Conservation (phyloP, 2,329 filamentous ascomycete species). For the Fusarium xyrophilum region DNA sequence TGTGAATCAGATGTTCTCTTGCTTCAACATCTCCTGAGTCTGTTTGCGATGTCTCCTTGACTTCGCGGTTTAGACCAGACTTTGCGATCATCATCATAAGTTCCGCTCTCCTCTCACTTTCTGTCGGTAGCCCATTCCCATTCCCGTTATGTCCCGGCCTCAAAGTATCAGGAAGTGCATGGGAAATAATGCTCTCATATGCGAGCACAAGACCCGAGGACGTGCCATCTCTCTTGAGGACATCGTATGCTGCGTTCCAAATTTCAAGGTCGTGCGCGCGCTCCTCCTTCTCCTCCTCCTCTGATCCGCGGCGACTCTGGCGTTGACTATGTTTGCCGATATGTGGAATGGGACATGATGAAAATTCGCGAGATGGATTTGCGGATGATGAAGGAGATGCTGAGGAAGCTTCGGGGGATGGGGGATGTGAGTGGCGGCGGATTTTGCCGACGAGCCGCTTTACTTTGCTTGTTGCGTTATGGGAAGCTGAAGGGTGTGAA, state of each 20-base stretch:
- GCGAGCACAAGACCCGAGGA: constrained; percentile 45
- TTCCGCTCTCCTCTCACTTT: constrained; percentile 40
- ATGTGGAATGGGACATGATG: constrained; percentile 20
- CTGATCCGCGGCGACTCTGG: constrained; percentile 16
- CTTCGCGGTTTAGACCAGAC: constrained; percentile 42
- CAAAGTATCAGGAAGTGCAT: constrained; percentile 45
- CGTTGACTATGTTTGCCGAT: constrained; percentile 23
- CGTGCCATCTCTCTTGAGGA: constrained; percentile 41
- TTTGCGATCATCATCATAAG: constrained; percentile 43
- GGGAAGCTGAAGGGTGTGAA: constrained; percentile 16
- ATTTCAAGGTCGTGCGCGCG: constrained; percentile 40
- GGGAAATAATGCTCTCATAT: constrained; percentile 48
- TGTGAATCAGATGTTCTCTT: constrained; percentile 40
- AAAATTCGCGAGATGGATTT: constrained; percentile 22
- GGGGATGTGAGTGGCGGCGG: constrained; percentile 28
- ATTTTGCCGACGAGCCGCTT: constrained; percentile 37
- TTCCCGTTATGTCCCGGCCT: constrained; percentile 43
- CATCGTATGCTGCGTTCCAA: constrained; percentile 48
- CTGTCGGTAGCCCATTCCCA: constrained; percentile 31
- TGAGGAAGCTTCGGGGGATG: constrained; percentile 9
- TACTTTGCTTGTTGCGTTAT: constrained; percentile 25
- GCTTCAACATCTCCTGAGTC: constrained; percentile 42
- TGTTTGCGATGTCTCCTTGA: constrained; percentile 35
- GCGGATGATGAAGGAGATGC: constrained; percentile 22
- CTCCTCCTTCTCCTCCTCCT: constrained; percentile 30